Evolutionary conservation across 208 protist species (phyloP).

Genomic region (Strigomonas culicis): DNA sequence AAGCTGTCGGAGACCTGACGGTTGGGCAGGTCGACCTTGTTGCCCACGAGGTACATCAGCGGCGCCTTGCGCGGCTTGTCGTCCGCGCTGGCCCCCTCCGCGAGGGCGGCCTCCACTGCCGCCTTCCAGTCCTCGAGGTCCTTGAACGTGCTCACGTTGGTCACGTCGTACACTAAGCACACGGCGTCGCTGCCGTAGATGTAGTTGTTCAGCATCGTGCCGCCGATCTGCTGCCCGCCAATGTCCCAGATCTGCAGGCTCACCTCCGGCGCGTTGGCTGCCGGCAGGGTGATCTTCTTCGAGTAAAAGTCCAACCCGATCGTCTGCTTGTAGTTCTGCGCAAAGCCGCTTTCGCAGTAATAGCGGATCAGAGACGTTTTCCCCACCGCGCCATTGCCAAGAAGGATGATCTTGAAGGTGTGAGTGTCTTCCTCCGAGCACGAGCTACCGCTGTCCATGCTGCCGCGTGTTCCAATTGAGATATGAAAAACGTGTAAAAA

Average conservation of each 20-base stretch:
- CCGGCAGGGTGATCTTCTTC: slow-evolving; percentile 81
- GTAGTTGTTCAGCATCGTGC: slow-evolving; percentile 94
- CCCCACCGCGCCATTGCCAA: slow-evolving; percentile 87
- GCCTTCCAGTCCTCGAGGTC: slow-evolving; percentile 91
- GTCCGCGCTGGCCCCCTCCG: not conserved
- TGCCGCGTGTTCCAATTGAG: not conserved
- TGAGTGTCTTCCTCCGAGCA: slow-evolving; percentile 30
- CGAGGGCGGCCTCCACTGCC: slow-evolving; percentile 35
- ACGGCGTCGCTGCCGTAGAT: slow-evolving; percentile 90
- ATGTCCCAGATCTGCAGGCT: slow-evolving; percentile 95
- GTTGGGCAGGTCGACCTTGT: slow-evolving; percentile 92
- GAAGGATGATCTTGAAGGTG: slow-evolving; percentile 70
- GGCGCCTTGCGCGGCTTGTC: slow-evolving; percentile 23
- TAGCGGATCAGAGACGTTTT: slow-evolving; percentile 92
- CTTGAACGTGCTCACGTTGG: slow-evolving; percentile 88
- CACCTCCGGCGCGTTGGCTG: slow-evolving; percentile 26
- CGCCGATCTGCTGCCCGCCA: slow-evolving; percentile 92
- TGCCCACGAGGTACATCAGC: slow-evolving; percentile 85
- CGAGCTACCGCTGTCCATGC: slow-evolving; percentile 76
- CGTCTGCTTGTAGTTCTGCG: slow-evolving; percentile 92
- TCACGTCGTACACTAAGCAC: slow-evolving; percentile 93
- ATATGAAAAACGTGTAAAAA: not conserved
- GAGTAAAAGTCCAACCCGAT: slow-evolving; percentile 96
- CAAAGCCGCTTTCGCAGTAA: slow-evolving; percentile 87
- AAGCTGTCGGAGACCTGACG: slow-evolving; percentile 60